Conservation (phyloP, 192 early-diverging fungal species). For the Backusella morwellensis region DNA sequence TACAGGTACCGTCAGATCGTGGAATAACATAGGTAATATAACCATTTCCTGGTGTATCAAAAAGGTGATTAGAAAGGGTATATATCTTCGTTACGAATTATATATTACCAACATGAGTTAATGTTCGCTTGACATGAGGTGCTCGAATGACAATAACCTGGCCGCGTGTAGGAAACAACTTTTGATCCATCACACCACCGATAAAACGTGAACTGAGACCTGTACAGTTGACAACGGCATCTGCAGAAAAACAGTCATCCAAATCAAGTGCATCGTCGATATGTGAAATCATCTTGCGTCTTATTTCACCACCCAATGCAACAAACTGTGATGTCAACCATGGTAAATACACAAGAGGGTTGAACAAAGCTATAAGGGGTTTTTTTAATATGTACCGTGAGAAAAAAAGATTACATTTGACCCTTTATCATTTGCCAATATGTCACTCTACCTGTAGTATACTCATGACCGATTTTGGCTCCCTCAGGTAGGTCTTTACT, state of each 20-base stretch:
- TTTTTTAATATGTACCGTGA: neutral
- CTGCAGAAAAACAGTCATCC: conserved; percentile 22
- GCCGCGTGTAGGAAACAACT: conserved; percentile 76
- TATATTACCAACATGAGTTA: conserved; percentile 39
- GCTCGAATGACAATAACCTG: conserved; percentile 78
- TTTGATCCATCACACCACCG: conserved; percentile 67
- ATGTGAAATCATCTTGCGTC: conserved; percentile 34
- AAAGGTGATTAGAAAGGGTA: neutral
- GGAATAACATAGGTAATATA: conserved; percentile 32
- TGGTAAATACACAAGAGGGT: conserved; percentile 62
- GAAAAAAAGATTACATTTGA: neutral
- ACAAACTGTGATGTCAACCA: conserved; percentile 55
- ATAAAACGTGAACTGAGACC: conserved; percentile 66
- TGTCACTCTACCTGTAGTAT: conserved; percentile 50
- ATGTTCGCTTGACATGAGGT: conserved; percentile 64
- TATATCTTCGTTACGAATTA: neutral
- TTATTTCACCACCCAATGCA: conserved; percentile 48
- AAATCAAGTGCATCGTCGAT: conserved; percentile 49
- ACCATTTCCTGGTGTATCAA: neutral
- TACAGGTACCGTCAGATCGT: conserved; percentile 22
- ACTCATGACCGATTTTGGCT: conserved; percentile 57
- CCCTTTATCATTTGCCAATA: neutral
- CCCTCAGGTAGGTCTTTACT: conserved; percentile 49
- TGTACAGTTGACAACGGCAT: conserved; percentile 78
- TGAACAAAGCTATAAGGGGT: conserved; percentile 36